Percentiles rank a stretch among this genome's conserved stretches.
Conservation (phyloP, 2,329 filamentous ascomycete genomes). For the Epichloe coenophiala region DNA sequence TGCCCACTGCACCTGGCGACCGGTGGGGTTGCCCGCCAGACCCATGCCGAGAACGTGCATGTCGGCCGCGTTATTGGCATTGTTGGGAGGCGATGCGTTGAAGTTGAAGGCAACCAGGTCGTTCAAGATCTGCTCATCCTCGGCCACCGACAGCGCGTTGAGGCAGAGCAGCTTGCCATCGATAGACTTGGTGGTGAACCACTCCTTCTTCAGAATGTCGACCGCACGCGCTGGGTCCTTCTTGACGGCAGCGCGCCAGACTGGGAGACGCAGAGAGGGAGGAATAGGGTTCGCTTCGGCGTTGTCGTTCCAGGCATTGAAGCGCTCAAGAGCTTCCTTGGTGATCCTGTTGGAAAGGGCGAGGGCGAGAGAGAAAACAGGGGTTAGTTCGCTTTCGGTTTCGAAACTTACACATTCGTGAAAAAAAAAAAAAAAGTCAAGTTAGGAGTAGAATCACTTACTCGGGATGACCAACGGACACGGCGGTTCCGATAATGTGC, state of each 20-base stretch:
- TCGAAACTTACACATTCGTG: background rate
- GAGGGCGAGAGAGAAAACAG: background rate
- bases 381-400: background rate
- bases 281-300: conserved; percentile 57
- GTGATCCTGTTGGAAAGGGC: conserved; percentile 36
- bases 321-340: conserved; percentile 63
- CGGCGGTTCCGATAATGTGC: conserved; percentile 63
- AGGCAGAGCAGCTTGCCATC: conserved; percentile 86
- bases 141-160: conserved; percentile 59
- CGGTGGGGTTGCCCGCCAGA: conserved; percentile 59
- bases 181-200: conserved; percentile 66
- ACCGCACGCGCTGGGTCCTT: conserved; percentile 55
- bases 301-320: conserved; percentile 64
- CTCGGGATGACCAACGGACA: conserved; percentile 61
- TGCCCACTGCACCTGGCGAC: conserved; percentile 66
- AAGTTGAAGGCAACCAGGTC: conserved; percentile 67
- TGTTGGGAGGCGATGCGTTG: conserved; percentile 41
- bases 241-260: conserved; percentile 69
- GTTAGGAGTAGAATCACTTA: conserved; percentile 26
- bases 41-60: conserved; percentile 69
- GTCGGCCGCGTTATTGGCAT: conserved; percentile 71
- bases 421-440: background rate
- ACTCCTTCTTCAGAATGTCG: conserved; percentile 71
- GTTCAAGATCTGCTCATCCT: conserved; percentile 53
- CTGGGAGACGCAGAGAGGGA: conserved; percentile 64